phyloP scores from a whole-genome alignment of 192 early-diverging fungal species.

The Rhizophagus sp. region DNA sequence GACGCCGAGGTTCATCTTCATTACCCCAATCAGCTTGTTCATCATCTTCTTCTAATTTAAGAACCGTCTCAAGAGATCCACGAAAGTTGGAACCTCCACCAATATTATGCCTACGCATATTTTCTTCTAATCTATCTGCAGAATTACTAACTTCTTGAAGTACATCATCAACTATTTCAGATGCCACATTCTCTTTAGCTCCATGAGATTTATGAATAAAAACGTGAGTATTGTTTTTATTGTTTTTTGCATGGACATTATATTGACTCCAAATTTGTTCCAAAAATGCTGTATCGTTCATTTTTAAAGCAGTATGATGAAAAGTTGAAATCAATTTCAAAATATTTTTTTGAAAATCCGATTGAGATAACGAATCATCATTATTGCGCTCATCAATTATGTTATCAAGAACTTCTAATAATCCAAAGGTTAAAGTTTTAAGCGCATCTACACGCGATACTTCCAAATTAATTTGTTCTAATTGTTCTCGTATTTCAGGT shows the following conservation, averaged over 20 bases:
- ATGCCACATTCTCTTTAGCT: background rate
- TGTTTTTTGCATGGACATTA: background rate
- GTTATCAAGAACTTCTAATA: background rate
- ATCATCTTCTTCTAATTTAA: constrained; percentile 43
- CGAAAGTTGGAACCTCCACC: constrained; percentile 21
- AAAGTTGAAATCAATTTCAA: background rate
- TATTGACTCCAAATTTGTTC: background rate
- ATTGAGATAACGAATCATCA: background rate
- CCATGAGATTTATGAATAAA: background rate
- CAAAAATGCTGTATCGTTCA: constrained; percentile 4
- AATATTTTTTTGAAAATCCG: background rate
- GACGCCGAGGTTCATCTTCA: constrained; percentile 26
- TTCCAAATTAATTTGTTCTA: background rate
- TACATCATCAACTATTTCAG: constrained; percentile 38
- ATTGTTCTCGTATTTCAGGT: background rate
- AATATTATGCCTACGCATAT: constrained; percentile 40
- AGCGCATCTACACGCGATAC: background rate
- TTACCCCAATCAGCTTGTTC: constrained; percentile 24
- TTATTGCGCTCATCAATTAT: background rate
- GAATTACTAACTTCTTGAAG: constrained; percentile 43
- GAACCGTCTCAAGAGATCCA: constrained; percentile 42
- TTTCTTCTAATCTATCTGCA: constrained; percentile 47
- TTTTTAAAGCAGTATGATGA: background rate
- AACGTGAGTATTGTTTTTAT: background rate
- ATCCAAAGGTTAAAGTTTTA: background rate